A percentile compares a stretch with the other conserved stretches of the same genome.
These are phyloP conservation scores for Talaromyces sp. DNA, from an alignment of 2,329 filamentous ascomycete species.

Conservation along the genomic window DNA sequence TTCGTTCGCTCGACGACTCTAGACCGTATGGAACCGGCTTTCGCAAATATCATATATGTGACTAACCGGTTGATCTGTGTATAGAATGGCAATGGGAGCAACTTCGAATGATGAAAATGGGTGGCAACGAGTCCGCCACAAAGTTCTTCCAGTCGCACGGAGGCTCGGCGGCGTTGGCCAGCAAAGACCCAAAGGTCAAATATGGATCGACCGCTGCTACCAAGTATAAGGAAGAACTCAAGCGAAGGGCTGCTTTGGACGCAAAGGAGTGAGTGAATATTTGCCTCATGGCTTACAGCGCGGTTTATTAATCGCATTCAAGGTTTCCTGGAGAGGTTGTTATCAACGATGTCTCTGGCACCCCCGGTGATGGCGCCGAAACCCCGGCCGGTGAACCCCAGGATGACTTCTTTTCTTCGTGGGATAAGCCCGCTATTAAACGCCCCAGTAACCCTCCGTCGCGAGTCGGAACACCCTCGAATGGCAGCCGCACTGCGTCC, in stretches of 20 bases:
- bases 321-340: constrained; percentile 83
- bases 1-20: constrained; percentile 98
- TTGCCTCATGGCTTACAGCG: not conserved
- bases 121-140: constrained; percentile 94
- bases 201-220: constrained; percentile 89
- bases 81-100: constrained; percentile 98
- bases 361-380: constrained; percentile 57
- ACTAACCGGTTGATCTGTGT: constrained; percentile 18
- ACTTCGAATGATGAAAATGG: constrained; percentile 94
- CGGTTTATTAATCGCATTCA: constrained; percentile 18
- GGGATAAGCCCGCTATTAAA: constrained; percentile 98
- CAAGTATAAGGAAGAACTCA: constrained; percentile 97
- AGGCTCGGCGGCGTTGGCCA: constrained; percentile 85
- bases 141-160: constrained; percentile 98
- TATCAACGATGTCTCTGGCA: constrained; percentile 62
- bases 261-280: constrained; percentile 65
- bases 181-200: constrained; percentile 95
- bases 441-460: constrained; percentile 90
- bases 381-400: constrained; percentile 77
- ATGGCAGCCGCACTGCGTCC: constrained; percentile 75
- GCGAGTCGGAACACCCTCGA: constrained; percentile 78
- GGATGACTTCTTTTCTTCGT: constrained; percentile 98
- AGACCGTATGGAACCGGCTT: constrained; percentile 67
- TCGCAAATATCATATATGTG: not conserved
- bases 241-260: constrained; percentile 76